Evolutionary conservation across 148 eudicot genomes (phyloP).

Genomic region (Diospyros lotus): DNA sequence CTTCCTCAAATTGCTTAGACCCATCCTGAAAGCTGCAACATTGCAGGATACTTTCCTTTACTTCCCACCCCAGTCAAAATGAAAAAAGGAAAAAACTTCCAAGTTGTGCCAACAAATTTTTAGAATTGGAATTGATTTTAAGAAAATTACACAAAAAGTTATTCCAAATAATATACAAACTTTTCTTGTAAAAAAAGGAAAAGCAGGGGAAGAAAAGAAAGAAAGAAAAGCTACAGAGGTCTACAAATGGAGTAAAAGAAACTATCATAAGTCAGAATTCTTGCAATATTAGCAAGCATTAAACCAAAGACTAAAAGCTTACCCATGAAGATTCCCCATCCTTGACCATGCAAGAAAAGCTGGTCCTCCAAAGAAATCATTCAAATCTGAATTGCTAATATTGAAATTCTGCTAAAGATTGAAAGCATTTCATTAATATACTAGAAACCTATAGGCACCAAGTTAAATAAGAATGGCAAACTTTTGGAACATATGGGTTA

Average conservation of each 20-base stretch:
- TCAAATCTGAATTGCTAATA: conserved; percentile 35
- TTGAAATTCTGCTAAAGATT: conserved; percentile 35
- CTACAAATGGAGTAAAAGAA: background rate
- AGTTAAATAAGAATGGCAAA: background rate
- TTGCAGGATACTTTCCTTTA: background rate
- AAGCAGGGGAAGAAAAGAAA: too few species aligned
- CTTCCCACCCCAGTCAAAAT: background rate
- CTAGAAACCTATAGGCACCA: background rate
- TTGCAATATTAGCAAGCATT: background rate
- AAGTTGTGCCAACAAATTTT: background rate
- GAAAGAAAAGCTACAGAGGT: too few species aligned
- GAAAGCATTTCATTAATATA: conserved; percentile 7
- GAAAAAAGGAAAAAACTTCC: background rate
- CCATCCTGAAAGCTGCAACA: background rate
- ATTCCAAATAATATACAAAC: background rate
- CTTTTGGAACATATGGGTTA: background rate
- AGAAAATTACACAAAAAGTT: background rate
- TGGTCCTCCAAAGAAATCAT: conserved; percentile 55
- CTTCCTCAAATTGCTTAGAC: background rate
- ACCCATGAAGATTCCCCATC: conserved; percentile 54
- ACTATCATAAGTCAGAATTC: background rate
- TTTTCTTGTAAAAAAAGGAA: too few species aligned
- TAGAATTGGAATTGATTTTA: background rate
- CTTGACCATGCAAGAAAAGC: conserved; percentile 61
- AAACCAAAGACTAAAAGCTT: conserved; percentile 14